These are phyloP conservation scores for Pseudogymnoascus sp. DNA, from an alignment of 2,329 filamentous ascomycete species.

Conservation along the genomic window DNA sequence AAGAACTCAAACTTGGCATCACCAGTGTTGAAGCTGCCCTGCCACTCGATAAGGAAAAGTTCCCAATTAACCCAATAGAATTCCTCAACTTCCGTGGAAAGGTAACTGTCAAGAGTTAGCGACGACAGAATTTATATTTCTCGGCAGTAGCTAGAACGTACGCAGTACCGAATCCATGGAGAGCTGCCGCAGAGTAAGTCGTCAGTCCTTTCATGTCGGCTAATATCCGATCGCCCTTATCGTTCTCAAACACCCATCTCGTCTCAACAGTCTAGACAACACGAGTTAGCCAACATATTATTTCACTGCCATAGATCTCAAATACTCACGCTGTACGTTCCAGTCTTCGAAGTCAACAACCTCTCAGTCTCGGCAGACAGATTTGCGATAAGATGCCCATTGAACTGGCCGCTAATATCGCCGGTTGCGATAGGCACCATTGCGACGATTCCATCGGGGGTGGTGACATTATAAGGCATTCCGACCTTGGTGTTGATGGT, in stretches of 20 bases:
- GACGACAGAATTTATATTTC: too few species aligned
- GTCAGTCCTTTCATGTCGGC: not conserved
- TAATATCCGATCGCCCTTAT: not conserved
- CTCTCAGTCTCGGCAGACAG: conserved; percentile 3
- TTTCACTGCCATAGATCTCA: not conserved
- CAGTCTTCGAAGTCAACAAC: not conserved
- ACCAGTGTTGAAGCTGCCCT: not conserved
- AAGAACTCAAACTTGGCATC: not conserved
- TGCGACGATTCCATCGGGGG: not conserved
- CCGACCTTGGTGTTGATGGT: not conserved
- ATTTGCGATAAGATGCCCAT: not conserved
- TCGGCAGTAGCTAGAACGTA: not conserved
- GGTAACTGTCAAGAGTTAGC: not conserved
- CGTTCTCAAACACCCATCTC: not conserved
- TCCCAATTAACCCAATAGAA: conserved; percentile 5
- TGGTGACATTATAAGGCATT: not conserved
- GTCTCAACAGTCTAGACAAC: not conserved
- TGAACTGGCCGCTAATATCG: not conserved
- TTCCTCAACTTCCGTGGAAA: not conserved
- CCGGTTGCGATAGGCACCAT: not conserved
- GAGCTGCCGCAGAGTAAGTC: not conserved
- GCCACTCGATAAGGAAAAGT: not conserved
- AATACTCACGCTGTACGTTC: not conserved
- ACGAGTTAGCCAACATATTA: not conserved
- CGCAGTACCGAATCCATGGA: conserved; percentile 6